Evolutionary conservation across 306 rosid genomes (phyloP).

Genomic region (Ziziphus jujuba): DNA sequence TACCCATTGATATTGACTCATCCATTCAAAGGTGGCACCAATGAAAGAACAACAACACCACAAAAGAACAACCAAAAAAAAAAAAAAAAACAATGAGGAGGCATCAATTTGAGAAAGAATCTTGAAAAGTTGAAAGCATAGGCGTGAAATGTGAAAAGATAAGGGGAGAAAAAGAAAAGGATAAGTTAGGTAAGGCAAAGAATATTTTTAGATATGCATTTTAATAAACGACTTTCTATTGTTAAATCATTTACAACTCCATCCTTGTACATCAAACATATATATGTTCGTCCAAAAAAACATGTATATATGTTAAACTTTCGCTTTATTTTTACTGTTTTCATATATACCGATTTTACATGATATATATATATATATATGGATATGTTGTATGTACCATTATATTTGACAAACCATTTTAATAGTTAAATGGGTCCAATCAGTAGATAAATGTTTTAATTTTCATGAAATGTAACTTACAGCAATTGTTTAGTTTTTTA

Average conservation of each 20-base stretch:
- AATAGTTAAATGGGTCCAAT: too few species aligned
- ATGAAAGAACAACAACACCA: constrained; percentile 31
- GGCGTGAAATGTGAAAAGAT: constrained; percentile 7
- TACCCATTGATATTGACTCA: constrained; percentile 3
- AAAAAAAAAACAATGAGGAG: constrained; percentile 24
- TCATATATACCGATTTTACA: background rate
- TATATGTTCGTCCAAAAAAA: too few species aligned
- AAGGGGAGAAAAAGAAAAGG: background rate
- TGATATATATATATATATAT: too few species aligned
- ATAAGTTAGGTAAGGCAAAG: constrained; percentile 6
- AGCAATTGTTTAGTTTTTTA: too few species aligned
- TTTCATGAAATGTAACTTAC: too few species aligned
- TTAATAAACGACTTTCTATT: too few species aligned
- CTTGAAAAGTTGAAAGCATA: constrained; percentile 26
- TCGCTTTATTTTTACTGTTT: constrained; percentile 12
- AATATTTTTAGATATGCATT: constrained; percentile 11
- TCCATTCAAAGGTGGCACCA: constrained; percentile 25
- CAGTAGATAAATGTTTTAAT: too few species aligned
- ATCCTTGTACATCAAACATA: too few species aligned
- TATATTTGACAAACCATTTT: too few species aligned
- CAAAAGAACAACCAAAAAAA: constrained; percentile 14
- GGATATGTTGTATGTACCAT: too few species aligned
- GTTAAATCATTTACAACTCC: too few species aligned
- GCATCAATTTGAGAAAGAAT: constrained; percentile 28
- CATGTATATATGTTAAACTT: constrained; percentile 6